These are phyloP conservation scores for Heterobasidion occidentale DNA, from an alignment of 1,284 basidiomycete species.

Conservation along the genomic window DNA sequence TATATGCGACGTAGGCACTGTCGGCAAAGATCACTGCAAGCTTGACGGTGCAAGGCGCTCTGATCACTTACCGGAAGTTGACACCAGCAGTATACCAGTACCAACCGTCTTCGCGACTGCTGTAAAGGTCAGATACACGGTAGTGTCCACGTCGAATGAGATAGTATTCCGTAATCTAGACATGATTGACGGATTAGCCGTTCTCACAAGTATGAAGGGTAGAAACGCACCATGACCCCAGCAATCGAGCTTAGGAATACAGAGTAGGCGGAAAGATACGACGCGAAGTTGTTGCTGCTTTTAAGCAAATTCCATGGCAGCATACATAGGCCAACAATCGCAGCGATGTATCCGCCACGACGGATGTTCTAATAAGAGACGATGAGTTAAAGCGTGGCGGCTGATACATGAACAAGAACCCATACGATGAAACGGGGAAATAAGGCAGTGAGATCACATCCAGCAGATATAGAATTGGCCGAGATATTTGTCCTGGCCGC, in stretches of 20 bases:
- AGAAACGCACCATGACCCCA: slow-evolving; percentile 59
- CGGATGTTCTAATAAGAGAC: slow-evolving; percentile 58
- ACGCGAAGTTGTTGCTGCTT: slow-evolving; percentile 70
- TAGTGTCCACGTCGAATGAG: slow-evolving; percentile 69
- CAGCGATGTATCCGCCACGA: slow-evolving; percentile 74
- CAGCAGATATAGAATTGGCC: slow-evolving; percentile 80
- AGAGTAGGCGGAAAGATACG: slow-evolving; percentile 79
- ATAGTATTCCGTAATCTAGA: slow-evolving; percentile 73
- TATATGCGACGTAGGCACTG: slow-evolving; percentile 66
- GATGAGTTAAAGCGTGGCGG: slow-evolving; percentile 1
- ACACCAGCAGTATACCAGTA: slow-evolving; percentile 75
- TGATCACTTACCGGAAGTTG: slow-evolving; percentile 51
- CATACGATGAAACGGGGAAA: slow-evolving; percentile 70
- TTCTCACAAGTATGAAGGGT: neutral
- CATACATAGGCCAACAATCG: slow-evolving; percentile 68
- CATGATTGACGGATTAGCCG: neutral
- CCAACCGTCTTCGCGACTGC: slow-evolving; percentile 47
- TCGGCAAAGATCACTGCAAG: slow-evolving; percentile 7
- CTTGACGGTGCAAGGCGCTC: neutral
- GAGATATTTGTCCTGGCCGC: slow-evolving; percentile 64
- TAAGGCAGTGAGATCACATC: slow-evolving; percentile 79
- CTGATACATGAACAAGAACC: slow-evolving; percentile 4
- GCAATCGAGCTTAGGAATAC: slow-evolving; percentile 79
- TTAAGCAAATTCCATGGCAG: slow-evolving; percentile 79
- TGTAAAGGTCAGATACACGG: slow-evolving; percentile 68